Evolutionary conservation across 176 grass and related monocot genomes (phyloP), one percentile per base, ranked within the genome.

Genomic region (Themeda triandra): DNA sequence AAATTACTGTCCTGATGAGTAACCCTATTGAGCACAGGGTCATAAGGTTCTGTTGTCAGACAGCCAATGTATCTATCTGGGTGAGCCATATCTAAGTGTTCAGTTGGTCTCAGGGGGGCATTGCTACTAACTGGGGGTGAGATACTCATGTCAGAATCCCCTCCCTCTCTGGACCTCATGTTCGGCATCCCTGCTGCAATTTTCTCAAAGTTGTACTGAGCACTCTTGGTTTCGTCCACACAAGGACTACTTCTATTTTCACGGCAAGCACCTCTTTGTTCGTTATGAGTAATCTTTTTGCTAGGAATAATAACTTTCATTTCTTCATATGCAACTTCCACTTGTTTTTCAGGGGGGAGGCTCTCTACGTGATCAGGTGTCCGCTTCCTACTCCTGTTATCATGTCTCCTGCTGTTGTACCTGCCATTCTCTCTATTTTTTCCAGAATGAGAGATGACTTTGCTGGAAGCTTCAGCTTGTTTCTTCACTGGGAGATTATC

Each of bases 121-220:
- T 77, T n/a, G 45, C 69, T 84, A 46, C 44, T 71, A 46, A 84
- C 78, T 75, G 53, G 25, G 54, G 84, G 37, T 81, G 91, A 93
- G 48, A 93, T 90, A 76, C 49, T 88, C 92, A 87, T 95, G 81
- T 93, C 87, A 68, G 89, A 75, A 68, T 71, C 69, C 25, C n/a
- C 36, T 44, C 42, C 72, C 10, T 69, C 82, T 21, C 31, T 71
- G 30, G 29, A 71, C 51, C 68, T 87, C 27, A 37, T 63, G 6
- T 88, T 73, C 27, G 35, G n/a, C 27, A 76, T 41, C 31, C 25
- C 77, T 27, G 67, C 66, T 24, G 67, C 19, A 49, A 21, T 87
- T 74, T 56, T 29, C 60, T 87, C 41, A 14, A 69, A 28, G 12
- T 53, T 33, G 6, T 33, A 62, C 48, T 6, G 24, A 29, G 12